Percentiles rank a stretch among this genome's conserved stretches.
Conservation (phyloP, 345 rosid species). For the Camelina neglecta region DNA sequence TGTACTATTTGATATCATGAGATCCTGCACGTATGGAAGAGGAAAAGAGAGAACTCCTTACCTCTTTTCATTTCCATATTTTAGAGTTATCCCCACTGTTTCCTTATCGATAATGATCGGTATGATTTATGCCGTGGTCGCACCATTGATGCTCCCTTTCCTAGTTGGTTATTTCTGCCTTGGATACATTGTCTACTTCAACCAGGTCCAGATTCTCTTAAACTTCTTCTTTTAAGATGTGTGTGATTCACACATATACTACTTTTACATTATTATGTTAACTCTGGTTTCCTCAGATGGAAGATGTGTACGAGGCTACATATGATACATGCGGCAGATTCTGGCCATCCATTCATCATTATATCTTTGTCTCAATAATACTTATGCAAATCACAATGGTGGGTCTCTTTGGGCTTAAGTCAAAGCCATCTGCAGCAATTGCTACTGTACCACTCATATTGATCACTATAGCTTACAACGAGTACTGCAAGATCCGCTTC, state of each 20-base stretch:
- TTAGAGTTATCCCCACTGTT: conserved; percentile 73
- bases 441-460: conserved; percentile 75
- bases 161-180: conserved; percentile 79
- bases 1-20: conserved; percentile 61
- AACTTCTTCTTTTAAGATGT: not conserved
- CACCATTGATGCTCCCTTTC: conserved; percentile 84
- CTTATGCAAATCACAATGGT: conserved; percentile 95
- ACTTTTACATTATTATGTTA: conserved; percentile 10
- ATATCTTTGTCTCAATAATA: conserved; percentile 62
- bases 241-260: not conserved
- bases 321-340: conserved; percentile 81
- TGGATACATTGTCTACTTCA: conserved; percentile 79
- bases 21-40: conserved; percentile 52
- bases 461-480: conserved; percentile 73
- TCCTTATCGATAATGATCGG: conserved; percentile 78
- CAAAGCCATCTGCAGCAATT: conserved; percentile 84
- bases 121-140: conserved; percentile 78
- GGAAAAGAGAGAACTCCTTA: conserved; percentile 66
- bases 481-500: conserved; percentile 88
- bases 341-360: conserved; percentile 88
- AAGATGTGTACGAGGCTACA: conserved; percentile 71
- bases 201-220: conserved; percentile 62
- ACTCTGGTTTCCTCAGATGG: conserved; percentile 53
- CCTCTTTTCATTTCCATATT: conserved; percentile 77
- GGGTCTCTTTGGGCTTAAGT: conserved; percentile 87